Conservation (phyloP, 352 stramenopile species). For the Elongisporangium prolatum region DNA sequence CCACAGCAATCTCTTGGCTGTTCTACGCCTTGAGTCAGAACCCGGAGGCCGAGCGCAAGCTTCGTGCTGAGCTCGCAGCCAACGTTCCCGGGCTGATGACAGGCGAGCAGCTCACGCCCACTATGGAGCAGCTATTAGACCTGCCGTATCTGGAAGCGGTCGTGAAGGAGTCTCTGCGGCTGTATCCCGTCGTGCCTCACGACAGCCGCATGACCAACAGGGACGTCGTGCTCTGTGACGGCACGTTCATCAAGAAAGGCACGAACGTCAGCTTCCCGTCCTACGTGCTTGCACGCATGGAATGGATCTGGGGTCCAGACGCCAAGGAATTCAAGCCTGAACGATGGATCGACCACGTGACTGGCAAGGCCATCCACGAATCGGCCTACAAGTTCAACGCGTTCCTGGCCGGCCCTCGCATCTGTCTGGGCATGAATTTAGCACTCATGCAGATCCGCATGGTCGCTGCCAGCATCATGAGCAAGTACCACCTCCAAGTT, state of each 20-base stretch:
- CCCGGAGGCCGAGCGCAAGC: conserved; percentile 30
- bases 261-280: conserved; percentile 47
- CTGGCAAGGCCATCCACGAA: conserved; percentile 22
- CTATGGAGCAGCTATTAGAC: conserved; percentile 35
- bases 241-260: conserved; percentile 49
- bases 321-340: conserved; percentile 60
- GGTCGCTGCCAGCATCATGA: conserved; percentile 32
- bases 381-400: conserved; percentile 64
- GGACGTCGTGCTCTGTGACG: conserved; percentile 58
- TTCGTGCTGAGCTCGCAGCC: conserved; percentile 37
- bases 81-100: conserved; percentile 27
- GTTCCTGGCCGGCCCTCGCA: conserved; percentile 57
- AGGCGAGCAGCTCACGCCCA: conserved; percentile 13
- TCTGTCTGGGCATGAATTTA: conserved; percentile 58
- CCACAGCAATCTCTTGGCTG: conserved; percentile 57
- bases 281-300: conserved; percentile 52
- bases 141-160: conserved; percentile 62
- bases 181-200: conserved; percentile 57
- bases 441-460: conserved; percentile 63
- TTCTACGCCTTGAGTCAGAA: conserved; percentile 66
- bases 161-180: conserved; percentile 58
- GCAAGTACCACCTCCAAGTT: conserved; percentile 32
- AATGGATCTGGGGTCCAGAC: conserved; percentile 57
- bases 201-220: conserved; percentile 38
- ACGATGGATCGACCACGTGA: conserved; percentile 50